A percentile compares a stretch with the other conserved stretches of the same genome.
phyloP scores from a whole-genome alignment of 768 basidiomycete genomes.

The Holtermanniella nyarrowii region DNA sequence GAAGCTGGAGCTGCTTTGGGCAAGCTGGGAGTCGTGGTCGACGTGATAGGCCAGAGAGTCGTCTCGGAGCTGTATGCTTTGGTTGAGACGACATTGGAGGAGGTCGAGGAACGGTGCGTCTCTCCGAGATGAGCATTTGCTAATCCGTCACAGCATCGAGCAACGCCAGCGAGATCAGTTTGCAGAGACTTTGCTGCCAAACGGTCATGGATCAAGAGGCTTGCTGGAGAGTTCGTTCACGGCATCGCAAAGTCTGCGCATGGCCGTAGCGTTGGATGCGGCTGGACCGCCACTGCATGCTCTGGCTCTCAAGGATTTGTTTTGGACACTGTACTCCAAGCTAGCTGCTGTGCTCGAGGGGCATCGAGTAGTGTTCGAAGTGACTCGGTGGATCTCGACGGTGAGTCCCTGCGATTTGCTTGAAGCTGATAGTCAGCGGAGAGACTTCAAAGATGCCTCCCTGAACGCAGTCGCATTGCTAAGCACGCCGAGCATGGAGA shows the following conservation, averaged over 20 bases:
- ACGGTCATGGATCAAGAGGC: too few species aligned
- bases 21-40: conserved; percentile 71
- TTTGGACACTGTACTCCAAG: conserved; percentile 96
- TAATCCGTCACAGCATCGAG: too few species aligned
- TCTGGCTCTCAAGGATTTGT: conserved; percentile 78
- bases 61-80: conserved; percentile 71
- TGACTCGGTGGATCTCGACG: conserved; percentile 78
- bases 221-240: too few species aligned
- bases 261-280: conserved; percentile 46
- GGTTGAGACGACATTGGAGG: conserved; percentile 76
- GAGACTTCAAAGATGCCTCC: conserved; percentile 81
- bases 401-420: conserved; percentile 48
- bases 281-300: conserved; percentile 52
- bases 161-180: background rate
- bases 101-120: conserved; percentile 76
- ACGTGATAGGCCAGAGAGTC: conserved; percentile 70
- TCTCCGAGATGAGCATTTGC: too few species aligned
- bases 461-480: conserved; percentile 50
- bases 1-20: conserved; percentile 90
- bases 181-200: conserved; percentile 4
- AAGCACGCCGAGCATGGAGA: conserved; percentile 60
- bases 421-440: conserved; percentile 48
- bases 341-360: conserved; percentile 88
- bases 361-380: conserved; percentile 77
- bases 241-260: conserved; percentile 34